Conservation (phyloP, 805 yeast genomes). For the Kockiozyma suomiensis region DNA sequence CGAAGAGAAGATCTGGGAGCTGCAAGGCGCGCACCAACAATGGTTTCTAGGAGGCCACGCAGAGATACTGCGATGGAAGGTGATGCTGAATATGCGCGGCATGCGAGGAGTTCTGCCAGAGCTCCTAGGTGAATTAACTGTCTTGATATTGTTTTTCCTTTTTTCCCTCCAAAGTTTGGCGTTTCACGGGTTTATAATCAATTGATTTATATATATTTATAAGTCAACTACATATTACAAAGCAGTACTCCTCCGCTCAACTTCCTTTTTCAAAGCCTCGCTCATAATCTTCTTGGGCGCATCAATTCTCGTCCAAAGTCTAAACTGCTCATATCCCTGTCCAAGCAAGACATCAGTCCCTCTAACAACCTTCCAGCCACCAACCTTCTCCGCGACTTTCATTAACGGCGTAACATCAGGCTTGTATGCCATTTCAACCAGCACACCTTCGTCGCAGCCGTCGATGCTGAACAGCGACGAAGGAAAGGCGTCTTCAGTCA, state of each 20-base stretch:
- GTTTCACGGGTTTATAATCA: no score
- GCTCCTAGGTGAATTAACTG: conserved; percentile 4
- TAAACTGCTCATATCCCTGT: conserved; percentile 90
- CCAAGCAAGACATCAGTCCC: conserved; percentile 91
- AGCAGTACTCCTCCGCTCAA: conserved; percentile 15
- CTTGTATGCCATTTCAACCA: conserved; percentile 93
- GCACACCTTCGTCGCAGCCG: conserved; percentile 34
- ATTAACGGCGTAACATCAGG: conserved; percentile 86
- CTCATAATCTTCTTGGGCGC: conserved; percentile 39
- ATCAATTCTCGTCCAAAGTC: conserved; percentile 58
- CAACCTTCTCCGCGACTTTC: conserved; percentile 64
- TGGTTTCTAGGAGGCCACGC: neutral
- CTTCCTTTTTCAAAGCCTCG: conserved; percentile 22
- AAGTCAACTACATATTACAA: no score
- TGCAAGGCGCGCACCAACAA: conserved; percentile 4
- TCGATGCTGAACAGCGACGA: conserved; percentile 5
- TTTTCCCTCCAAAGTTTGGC: no score
- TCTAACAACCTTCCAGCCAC: conserved; percentile 77
- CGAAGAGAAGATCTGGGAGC: conserved; percentile 24
- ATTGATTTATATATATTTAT: no score
- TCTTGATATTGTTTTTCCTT: neutral
- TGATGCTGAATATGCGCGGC: neutral
- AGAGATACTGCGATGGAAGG: neutral
- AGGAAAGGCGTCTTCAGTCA: conserved; percentile 13
- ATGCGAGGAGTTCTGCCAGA: neutral